Conservation (phyloP, 192 early-diverging fungal genomes). For the Umbelopsis ramanniana region DNA sequence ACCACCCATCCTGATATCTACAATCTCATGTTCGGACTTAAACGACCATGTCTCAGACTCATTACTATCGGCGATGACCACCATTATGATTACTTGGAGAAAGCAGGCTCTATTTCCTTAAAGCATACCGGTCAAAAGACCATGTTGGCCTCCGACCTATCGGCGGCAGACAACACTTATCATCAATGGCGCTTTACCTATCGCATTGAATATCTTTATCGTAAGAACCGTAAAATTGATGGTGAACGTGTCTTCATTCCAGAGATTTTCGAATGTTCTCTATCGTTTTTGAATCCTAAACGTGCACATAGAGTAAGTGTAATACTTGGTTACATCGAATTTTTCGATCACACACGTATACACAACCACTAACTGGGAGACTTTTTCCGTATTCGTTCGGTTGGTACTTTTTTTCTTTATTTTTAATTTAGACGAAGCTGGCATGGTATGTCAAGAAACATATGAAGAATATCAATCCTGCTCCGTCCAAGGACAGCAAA, state of each 20-base stretch:
- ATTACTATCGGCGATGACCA: constrained; percentile 47
- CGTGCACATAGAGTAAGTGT: constrained; percentile 40
- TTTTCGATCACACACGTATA: background rate
- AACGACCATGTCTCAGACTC: constrained; percentile 41
- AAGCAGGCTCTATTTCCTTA: constrained; percentile 45
- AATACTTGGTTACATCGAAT: background rate
- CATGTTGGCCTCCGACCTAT: constrained; percentile 43
- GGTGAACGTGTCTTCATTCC: constrained; percentile 47
- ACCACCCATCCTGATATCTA: constrained; percentile 37
- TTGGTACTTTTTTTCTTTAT: background rate
- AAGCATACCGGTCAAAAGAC: constrained; percentile 43
- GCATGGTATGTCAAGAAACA: constrained; percentile 29
- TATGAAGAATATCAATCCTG: constrained; percentile 8
- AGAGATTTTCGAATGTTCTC: constrained; percentile 43
- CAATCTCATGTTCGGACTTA: constrained; percentile 50
- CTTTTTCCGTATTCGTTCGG: background rate
- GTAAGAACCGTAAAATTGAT: constrained; percentile 45
- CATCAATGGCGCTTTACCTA: constrained; percentile 44
- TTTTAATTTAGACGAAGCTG: constrained; percentile 23
- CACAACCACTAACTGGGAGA: too few relatives aligned
- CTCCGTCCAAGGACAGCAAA: background rate
- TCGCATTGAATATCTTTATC: constrained; percentile 45
- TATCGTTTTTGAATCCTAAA: constrained; percentile 47
- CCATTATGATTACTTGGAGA: constrained; percentile 48
- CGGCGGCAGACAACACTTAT: constrained; percentile 25